Base-by-base conservation (phyloP, 169 alveolate species). In the Eimeria brunetti region DNA sequence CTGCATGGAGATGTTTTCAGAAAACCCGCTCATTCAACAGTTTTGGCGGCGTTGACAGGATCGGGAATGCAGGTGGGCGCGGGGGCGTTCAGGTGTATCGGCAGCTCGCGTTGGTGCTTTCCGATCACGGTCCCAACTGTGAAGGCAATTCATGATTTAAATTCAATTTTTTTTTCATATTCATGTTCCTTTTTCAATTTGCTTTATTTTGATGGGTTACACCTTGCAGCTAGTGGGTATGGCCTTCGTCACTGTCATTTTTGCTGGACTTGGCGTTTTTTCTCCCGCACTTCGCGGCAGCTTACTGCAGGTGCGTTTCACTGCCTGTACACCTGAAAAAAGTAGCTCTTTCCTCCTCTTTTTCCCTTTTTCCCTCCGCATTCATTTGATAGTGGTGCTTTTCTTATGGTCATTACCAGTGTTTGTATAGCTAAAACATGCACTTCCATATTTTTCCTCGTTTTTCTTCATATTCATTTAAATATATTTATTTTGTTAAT, bases 1-100 rank as follows among this genome's bases (percentile, higher is more conserved):
- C 98, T 98, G 8, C 98, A 97, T 83, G 99, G 98, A 18, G 99
- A 98, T 94, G 99, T 98, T 44, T 98, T 98, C 97, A 96, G 99
- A 71, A 96, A 97, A 85, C 99, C 99, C 20, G 81, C 95, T n/a
- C 97, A 97, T 95, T 95, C 97, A 41, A 96, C 97, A 14, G 94
- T 98, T 44, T 97, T 98, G 41, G 96, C 98, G 22, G 97, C 97
- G 9, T 96, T 97, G 83, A 97, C 98, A 4, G 99, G 99, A 7
- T 97, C 98, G 27, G 99, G 99, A 27, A 84, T 97, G 75, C 98
- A 98, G 94, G 94, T 84, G 56, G 16, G 30, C 69, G 18, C 58
- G 12, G 58, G 58, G 18, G 8, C 8, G 12, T 30, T 30, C 44
- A 30, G 78, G 44, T n/a, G 78, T 16, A 67, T 8, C 5, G 38